These are phyloP conservation scores for Chenopodium berlandieri DNA, from an alignment of 148 eudicot species.

Conservation along the genomic window DNA sequence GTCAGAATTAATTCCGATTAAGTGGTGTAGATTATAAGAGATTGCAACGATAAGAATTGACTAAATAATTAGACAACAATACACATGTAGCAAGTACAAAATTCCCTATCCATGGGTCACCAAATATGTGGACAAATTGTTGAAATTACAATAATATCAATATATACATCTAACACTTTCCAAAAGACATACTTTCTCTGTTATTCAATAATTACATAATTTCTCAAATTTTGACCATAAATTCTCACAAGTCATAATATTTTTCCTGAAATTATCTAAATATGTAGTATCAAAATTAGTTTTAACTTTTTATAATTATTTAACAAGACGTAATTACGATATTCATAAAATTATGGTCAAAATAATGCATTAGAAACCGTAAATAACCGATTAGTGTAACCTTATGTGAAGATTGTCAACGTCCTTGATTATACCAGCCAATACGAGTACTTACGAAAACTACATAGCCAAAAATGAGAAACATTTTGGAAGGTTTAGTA, in stretches of 20 bases:
- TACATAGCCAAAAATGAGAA: not conserved
- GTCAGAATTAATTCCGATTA: not conserved
- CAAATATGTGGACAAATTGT: not conserved
- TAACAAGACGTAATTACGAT: no score
- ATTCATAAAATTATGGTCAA: no score
- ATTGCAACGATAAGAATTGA: not conserved
- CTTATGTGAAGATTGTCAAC: not conserved
- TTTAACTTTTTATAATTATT: no score
- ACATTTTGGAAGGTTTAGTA: not conserved
- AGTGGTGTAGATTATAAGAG: no score
- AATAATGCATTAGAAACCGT: no score
- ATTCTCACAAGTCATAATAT: no score
- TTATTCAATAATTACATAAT: no score
- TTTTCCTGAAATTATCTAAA: no score
- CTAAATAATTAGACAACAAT: not conserved
- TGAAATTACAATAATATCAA: not conserved
- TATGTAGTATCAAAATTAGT: no score
- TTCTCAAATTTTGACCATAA: no score
- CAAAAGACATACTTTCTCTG: not conserved
- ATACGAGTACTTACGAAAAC: not conserved
- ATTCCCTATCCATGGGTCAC: not conserved
- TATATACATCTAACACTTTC: not conserved
- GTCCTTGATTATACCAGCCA: not conserved
- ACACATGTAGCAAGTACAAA: not conserved
- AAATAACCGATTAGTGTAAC: no score